Evolutionary conservation across 352 stramenopile species (phyloP), one percentile per base, ranked within the genome.

Genomic region (Globisporangium lucens): DNA sequence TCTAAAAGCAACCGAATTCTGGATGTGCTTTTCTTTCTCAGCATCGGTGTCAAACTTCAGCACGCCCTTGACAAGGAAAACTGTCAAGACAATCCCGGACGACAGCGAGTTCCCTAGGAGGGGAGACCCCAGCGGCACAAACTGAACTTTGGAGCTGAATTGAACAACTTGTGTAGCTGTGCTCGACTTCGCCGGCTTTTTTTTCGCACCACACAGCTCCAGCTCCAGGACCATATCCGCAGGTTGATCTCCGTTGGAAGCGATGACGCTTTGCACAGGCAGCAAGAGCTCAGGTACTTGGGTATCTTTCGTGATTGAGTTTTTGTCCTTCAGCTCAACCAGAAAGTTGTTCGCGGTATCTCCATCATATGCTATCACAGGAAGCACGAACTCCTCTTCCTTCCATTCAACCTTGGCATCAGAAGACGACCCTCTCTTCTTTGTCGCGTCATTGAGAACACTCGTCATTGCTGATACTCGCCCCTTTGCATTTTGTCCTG

Each of bases 261-360:
- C 29, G 35, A 59, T 10, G 9, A 68, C 41, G 15, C 72, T 65
- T 29, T 49, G 56, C 20, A 81, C 29, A 2, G 47, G 52, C 6
- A 76, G 13, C 15, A 35, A 24, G 53, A 72, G 73, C 3, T 56
- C 46, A 12, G 73, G 76, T 22, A 84, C 65, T 4, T 74, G 62
- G 4, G 60, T 69, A 33, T 87, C 79, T 49, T 71, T 74, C 49
- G 77, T 73, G 51, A 85, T 79, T 0, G 77, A 76, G 55, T 85
- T 79, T 47, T 82, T 84, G 66, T 87, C 79, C 27, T 80, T 80
- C 9, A 87, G 51, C 10, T 75, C 66, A 47, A 82, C 35, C 3
- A 36, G 20, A 17, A 83, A 36, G 27, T 70, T 65, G 33, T 22
- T 20, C 33, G 38, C 22, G 36, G 52, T 12, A 13, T 56, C 56